Percentiles rank a stretch among this genome's conserved stretches.
Conservation (phyloP, 768 basidiomycete species). For the Termitomyces sp. region DNA sequence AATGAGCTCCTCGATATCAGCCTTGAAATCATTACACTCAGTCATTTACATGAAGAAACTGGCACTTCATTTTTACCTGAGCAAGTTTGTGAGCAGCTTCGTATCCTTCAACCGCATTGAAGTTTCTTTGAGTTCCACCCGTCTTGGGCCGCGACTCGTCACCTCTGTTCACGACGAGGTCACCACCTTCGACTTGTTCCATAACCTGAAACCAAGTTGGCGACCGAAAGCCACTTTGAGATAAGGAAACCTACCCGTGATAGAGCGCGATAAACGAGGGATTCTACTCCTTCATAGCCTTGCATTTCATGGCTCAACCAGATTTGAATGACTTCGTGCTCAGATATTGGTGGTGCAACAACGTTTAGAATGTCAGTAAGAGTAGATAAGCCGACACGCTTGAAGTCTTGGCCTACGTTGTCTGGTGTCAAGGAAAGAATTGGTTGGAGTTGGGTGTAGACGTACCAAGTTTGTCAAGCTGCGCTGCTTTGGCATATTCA, state of each 20-base stretch:
- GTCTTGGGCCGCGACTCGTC: conserved; percentile 71
- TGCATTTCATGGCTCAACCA: conserved; percentile 96
- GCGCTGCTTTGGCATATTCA: conserved; percentile 83
- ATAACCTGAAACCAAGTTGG: conserved; percentile 51
- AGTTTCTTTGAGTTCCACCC: conserved; percentile 47
- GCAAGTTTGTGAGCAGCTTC: conserved; percentile 81
- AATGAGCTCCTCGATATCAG: conserved; percentile 70
- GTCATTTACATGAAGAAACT: conserved; percentile 1
- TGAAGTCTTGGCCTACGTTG: conserved; percentile 61
- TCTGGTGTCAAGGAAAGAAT: not conserved
- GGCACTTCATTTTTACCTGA: conserved; percentile 44
- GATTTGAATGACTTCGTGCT: conserved; percentile 96
- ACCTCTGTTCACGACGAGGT: conserved; percentile 82
- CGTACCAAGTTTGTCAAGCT: conserved; percentile 85
- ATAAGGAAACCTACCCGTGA: conserved; percentile 50
- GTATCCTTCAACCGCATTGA: conserved; percentile 81
- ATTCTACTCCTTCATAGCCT: conserved; percentile 93
- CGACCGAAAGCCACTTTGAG: not conserved
- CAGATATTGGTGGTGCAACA: conserved; percentile 96
- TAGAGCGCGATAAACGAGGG: conserved; percentile 86
- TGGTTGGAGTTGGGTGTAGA: conserved; percentile 6
- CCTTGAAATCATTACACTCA: conserved; percentile 34
- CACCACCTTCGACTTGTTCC: conserved; percentile 92
- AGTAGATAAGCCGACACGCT: conserved; percentile 80
- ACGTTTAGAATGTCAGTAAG: conserved; percentile 90